Base-by-base conservation (phyloP, 2,329 filamentous ascomycete genomes). In the Ustilaginoidea virens region DNA sequence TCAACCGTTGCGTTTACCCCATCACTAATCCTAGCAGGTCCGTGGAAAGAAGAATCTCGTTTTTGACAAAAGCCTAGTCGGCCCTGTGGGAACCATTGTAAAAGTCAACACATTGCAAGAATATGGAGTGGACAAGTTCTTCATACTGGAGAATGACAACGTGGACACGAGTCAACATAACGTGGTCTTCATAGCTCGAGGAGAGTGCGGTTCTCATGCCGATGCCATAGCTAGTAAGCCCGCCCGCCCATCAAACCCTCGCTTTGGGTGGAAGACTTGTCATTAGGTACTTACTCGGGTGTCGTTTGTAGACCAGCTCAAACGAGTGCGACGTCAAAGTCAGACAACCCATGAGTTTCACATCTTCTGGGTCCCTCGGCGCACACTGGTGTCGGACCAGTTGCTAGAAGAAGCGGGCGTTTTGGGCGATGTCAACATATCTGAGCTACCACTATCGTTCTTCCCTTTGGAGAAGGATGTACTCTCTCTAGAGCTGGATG, bases 31-130 rank as follows among this genome's bases (percentile, higher is more conserved):
- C 13, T 11, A 27, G 9, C 23, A 98, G 90, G 83, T 96, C 40
- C 81, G 87, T 50, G 92, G 92, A 43, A 98, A 96, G 71, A 98
- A 98, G 67, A 96, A 94, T 48, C 65, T 98, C 36, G 80, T 98
- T 29, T 78, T 98, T 48, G 87, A 96, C 52, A 81, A 80, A 54
- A 77, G 76, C 44, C 67, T 98, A 43, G 85, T 87, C 41, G 90
- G 87, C 15, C 82, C 86, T 17, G 69, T 98, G 41, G 83, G 86
- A 34, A 68, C 87, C 34, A 78, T 98, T 41, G 83, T 92, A 58
- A 94, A 94, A 53, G 92, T 94, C 47, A 87, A 87, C 14, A 87
- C 81, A 7, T 68, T 94, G 11, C 83, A 96, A 49, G 90, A 98
- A 47, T 94, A 96, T 59, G 92, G 92, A 17, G 86, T 98, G 41